Conservation (phyloP, 2,329 filamentous ascomycete genomes). For the Emydomyces testavorans region DNA sequence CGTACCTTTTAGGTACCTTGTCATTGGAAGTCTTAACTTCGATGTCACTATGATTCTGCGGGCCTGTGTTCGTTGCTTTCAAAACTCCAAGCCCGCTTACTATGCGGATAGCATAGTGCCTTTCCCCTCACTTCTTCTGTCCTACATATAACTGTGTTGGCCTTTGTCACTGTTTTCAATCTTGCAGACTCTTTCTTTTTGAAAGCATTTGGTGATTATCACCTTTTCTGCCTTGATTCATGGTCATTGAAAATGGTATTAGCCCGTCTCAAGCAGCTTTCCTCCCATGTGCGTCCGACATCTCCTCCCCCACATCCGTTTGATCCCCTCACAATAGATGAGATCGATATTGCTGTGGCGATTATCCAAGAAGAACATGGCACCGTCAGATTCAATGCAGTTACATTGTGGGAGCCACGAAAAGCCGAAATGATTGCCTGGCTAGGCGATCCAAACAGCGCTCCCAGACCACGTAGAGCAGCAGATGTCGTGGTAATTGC, state of each 20-base stretch:
- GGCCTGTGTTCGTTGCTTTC: neutral
- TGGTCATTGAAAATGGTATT: slow-evolving; percentile 41
- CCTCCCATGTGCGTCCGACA: slow-evolving; percentile 49
- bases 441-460: slow-evolving; percentile 53
- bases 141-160: slow-evolving; percentile 8
- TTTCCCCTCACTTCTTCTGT: slow-evolving; percentile 8
- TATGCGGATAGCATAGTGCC: slow-evolving; percentile 40
- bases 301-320: slow-evolving; percentile 54
- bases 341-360: slow-evolving; percentile 61
- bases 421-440: slow-evolving; percentile 75
- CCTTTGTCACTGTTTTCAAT: neutral
- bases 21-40: neutral
- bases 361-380: slow-evolving; percentile 59
- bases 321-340: slow-evolving; percentile 59
- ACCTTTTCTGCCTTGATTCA: neutral
- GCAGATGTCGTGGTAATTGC: slow-evolving; percentile 78
- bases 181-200: neutral
- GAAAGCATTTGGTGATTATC: neutral
- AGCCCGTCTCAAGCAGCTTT: slow-evolving; percentile 52
- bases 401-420: slow-evolving; percentile 71
- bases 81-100: slow-evolving; percentile 36
- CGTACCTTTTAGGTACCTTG: neutral
- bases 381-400: slow-evolving; percentile 71
- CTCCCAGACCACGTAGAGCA: slow-evolving; percentile 54
- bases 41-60: neutral